Base-by-base conservation (phyloP, 495 filamentous ascomycete genomes). In the Tuber brumale region DNA sequence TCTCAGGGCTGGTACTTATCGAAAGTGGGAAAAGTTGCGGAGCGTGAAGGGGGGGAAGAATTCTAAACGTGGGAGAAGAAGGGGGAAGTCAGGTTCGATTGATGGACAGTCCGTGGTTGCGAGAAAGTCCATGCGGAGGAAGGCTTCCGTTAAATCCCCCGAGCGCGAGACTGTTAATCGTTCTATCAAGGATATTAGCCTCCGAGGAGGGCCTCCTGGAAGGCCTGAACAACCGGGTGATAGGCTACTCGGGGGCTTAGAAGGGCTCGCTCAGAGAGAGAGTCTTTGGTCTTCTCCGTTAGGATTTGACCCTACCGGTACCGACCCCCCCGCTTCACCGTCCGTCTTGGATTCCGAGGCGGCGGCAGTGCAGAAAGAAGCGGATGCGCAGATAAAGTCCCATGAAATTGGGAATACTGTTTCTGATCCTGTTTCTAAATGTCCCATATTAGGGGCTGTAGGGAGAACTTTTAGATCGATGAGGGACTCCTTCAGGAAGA, bases 401-500 rank as follows among this genome's bases (percentile, higher is more conserved):
- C 66, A 19, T 19, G 74, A 45, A 37, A 70, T 12, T 10, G 75
- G 31, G 8, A 23, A 27, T 23, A 12, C 19, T 45, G 10, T 5
- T 70, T 35, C 61, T 46, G 19, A 37, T 45, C n/a, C 41, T 4
- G 5, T 66, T 48, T 76, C 76, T 12, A 81, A 69, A 39, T 74
- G 46, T n/a, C 74, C 80, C 35, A 31, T 72, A 6, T 27, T 61
- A 35, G 70, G 79, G 23, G 72, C 74, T 66, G 71, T 80, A 74
- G 81, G 74, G 43, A 74, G 71, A 7, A 71, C 72, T 23, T 76
- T 81, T 39, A 75, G 45, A 43, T 69, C 66, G 66, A 72, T 81
- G 16, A 74, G 78, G 37, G 45, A 78, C n/a, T 70, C 70, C 31
- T 75, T 79, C 31, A 79, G 51, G 72, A 78, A 72, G 72, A 79